These are phyloP conservation scores for Ustilago tritici DNA, from an alignment of 1,284 basidiomycete species.

Conservation along the genomic window DNA sequence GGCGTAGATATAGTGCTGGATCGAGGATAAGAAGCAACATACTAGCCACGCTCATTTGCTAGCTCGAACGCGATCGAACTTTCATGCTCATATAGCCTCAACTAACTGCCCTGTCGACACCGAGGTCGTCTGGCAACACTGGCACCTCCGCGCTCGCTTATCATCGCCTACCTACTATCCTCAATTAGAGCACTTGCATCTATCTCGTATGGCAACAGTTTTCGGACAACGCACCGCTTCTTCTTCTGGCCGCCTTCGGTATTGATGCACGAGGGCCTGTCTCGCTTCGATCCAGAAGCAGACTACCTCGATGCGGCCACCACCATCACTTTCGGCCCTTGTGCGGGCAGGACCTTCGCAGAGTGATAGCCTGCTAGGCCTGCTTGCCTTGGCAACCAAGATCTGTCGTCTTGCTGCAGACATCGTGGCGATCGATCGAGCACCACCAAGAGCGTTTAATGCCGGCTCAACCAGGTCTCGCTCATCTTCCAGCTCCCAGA, in stretches of 20 bases:
- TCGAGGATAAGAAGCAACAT: not conserved
- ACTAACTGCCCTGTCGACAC: not conserved
- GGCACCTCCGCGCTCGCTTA: not conserved
- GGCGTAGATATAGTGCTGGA: not conserved
- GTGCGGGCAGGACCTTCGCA: conserved; percentile 17
- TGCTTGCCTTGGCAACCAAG: conserved; percentile 23
- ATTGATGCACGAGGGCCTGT: conserved; percentile 20
- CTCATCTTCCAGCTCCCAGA: not conserved
- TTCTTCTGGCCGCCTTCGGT: conserved; percentile 13
- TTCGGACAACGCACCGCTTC: not conserved
- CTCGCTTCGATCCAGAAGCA: conserved; percentile 22
- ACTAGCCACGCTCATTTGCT: not conserved
- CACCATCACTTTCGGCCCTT: conserved; percentile 23
- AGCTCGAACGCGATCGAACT: not conserved
- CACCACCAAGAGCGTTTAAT: not conserved
- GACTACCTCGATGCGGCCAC: conserved; percentile 36
- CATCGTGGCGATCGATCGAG: conserved; percentile 26
- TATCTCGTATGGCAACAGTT: conserved; percentile 17
- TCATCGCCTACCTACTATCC: not conserved
- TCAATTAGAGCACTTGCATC: not conserved
- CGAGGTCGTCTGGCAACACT: not conserved
- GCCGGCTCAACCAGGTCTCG: not conserved
- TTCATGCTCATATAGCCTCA: not conserved
- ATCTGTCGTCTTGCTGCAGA: conserved; percentile 35
- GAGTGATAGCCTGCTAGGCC: conserved; percentile 12